Base-by-base conservation (phyloP, 2,329 filamentous ascomycete genomes). In the Neonectria ditissima region DNA sequence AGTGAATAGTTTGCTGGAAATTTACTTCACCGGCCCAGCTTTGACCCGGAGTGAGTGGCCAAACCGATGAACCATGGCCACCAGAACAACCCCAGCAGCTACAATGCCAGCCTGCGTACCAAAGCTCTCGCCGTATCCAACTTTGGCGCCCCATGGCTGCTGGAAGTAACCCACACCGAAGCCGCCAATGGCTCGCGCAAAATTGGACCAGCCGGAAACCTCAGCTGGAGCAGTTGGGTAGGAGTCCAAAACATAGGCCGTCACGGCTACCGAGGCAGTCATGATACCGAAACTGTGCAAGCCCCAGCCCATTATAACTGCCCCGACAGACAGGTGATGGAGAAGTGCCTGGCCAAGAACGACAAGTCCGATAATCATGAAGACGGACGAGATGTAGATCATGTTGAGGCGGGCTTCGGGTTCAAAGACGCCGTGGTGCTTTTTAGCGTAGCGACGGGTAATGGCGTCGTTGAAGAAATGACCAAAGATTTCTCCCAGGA, bases 401-500 rank as follows among this genome's bases (percentile, higher is more conserved):
- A 82, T 82, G 8, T 78, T 74, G 14, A 89, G 80, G 5, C 86
- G 83, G 6, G 80, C 82, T 74, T 89, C 86, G 44, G 87, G 85
- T 68, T 87, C 84, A 54, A 89, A 85, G 52, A 77, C 80, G n/a
- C 85, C 85, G 5, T 79, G 72, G 73, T 88, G 81, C 2, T 75
- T 73, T 8, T 74, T 73, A 32, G 84, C 82, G 66, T 84, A 84
- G 26, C 77, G 73, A 11, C 71, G 76, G 6, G 83, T 82, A 9
- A 87, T 71, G 3, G 77, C 63, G 66, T 89, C 86, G 73, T 89
- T 84, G 6, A 88, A 76, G 80, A 81, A 87, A 74, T 88, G 87
- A 6, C 87, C 86, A 4, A 78, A 73, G 0, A 83, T 59, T 75
- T 87, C 85, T 26, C 86, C 87, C 0, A 89, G 74, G 14, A 86